Base-by-base conservation (phyloP, 352 stramenopile species). In the Phytopythium vexans region DNA sequence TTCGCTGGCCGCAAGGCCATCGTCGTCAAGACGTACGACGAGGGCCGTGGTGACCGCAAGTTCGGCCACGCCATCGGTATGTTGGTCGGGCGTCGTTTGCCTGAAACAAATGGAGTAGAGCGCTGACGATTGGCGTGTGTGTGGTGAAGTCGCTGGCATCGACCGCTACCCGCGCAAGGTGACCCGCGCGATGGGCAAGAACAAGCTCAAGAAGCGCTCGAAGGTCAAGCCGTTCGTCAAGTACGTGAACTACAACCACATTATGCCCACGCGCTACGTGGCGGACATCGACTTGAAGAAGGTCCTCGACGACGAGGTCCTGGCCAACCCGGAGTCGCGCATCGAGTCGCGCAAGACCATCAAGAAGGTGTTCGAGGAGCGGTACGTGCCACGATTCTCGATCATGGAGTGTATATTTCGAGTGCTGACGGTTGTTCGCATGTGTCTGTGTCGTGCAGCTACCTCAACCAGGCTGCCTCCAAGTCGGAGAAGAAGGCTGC, bases 271-370 rank as follows among this genome's bases (percentile, higher is more conserved):
- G 51, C 95, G 97, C 72, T 99, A 99, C 79, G 84, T 97, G 43
- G 96, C 98, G 34, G 97, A 99, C 86, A 97, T 99, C 68, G 97
- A 99, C 82, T 79, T 99, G 60, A 99, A 99, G 92, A 99, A 99
- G 85, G 86, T 99, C 54, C 87, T 97, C 15, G 88, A 96, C 71
- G 86, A 93, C 52, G 86, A 94, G 62, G 86, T 94, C 54, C 62
- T 97, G 43, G 77, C 70, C 49, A 89, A 91, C 66, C 79, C 79
- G 46, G 84, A 94, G 66, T 81, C 70, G 60, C 80, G 86, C 56
- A 70, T 96, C 36, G 89, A 98, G 76, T 95, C 96, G 46, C 95
- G 95, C 80, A 98, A 99, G 92, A 97, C 90, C 52, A 96, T 99
- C 77, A 99, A 99, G 88, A 99, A 99, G 84, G 85, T 99, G 59